These are phyloP conservation scores for Nannochloris sp. DNA, from an alignment of 139 green algal genomes.

Conservation along the genomic window DNA sequence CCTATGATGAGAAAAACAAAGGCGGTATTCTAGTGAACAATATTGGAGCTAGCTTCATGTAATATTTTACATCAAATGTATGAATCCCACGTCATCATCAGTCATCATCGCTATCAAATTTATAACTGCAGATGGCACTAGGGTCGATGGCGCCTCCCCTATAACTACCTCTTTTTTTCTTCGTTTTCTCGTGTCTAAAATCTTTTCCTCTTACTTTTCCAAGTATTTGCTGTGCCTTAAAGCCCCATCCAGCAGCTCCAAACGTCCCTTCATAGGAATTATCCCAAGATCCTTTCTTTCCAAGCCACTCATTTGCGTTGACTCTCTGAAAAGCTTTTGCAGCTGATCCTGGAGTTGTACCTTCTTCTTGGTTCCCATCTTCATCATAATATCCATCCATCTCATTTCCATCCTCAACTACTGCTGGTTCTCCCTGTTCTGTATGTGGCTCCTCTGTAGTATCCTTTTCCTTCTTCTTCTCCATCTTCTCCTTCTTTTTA, in stretches of 20 bases:
- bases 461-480: constrained; percentile 17
- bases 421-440: background rate
- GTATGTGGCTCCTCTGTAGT: constrained; percentile 8
- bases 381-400: constrained; percentile 1
- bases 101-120: constrained; percentile 84
- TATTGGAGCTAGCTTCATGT: background rate
- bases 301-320: constrained; percentile 70
- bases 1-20: background rate
- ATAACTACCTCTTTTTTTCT: constrained; percentile 97
- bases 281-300: constrained; percentile 63
- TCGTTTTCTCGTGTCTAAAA: constrained; percentile 98
- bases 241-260: constrained; percentile 78
- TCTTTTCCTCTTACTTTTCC: constrained; percentile 71
- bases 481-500: constrained; percentile 8
- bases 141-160: constrained; percentile 81
- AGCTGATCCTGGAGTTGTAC: constrained; percentile 11
- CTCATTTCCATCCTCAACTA: background rate
- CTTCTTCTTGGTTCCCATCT: constrained; percentile 6
- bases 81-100: background rate
- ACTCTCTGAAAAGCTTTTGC: constrained; percentile 75
- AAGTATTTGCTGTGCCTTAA: constrained; percentile 83
- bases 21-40: background rate
- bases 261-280: constrained; percentile 65
- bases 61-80: background rate
- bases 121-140: constrained; percentile 65